Evolutionary conservation across 306 rosid species (phyloP), one percentile per base, ranked within the genome.

Genomic region (Dicorynia guianensis): DNA sequence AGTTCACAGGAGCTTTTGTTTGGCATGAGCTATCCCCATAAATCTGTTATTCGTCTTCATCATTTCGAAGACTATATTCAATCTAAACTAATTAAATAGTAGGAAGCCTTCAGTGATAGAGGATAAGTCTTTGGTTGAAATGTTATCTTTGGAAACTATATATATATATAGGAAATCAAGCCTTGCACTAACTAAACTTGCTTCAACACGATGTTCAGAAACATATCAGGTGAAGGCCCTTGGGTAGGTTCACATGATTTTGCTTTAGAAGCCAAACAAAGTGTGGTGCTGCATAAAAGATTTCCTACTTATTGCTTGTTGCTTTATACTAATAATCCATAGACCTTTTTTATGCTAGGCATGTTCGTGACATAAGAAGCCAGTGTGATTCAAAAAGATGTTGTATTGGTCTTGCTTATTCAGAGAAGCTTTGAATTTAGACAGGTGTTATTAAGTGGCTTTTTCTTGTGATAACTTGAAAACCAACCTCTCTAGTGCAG

Each of bases 151-250:
- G 74, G 76, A 68, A 71, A 76, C 77, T 69, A 61, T 17, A 78
- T 61, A 72, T 78, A 80, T 53, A 25, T 25, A 80, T 72, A 38
- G 79, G 75, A 58, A 36, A 71, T 72, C 18, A 74, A 66, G 66
- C 19, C 63, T 39, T 72, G 38, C 58, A 34, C 34, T 81, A 71
- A 48, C 36, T 63, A 71, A 61, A 63, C 58, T 15, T 63, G 78
- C 43, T 72, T 55, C 81, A 55, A 53, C 46, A 59, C 44, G 88
- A 90, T 80, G 87, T 80, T 73, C 69, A 82, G 86, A 79, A 86
- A 92, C 98, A 90, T 85, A 74, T 85, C 97, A 92, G 88, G 89
- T 89, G 96, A 75, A 84, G 85, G 76, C 77, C 44, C 61, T 76
- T 84, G 56, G 76, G 82, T 86, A 76, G 74, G 53, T 60, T 79